A percentile compares a stretch with the other conserved stretches of the same genome.
phyloP scores from a whole-genome alignment of 2,329 filamentous ascomycete species.

The Aureobasidium sp. region DNA sequence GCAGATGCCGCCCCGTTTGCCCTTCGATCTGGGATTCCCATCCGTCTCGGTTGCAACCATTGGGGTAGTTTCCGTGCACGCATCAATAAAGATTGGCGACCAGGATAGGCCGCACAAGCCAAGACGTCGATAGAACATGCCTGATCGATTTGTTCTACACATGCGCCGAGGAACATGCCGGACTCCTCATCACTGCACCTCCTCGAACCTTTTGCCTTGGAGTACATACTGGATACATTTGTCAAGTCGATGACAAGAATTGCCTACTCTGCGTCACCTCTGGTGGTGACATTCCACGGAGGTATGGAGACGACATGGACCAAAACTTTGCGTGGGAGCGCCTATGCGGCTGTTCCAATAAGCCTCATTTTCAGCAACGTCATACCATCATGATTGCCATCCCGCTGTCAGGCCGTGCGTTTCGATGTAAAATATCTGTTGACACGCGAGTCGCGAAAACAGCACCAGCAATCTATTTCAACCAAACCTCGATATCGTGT shows the following conservation, averaged over 20 bases:
- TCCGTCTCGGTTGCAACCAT: slow-evolving; percentile 10
- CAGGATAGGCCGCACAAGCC: background rate
- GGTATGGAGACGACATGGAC: background rate
- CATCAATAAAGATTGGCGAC: background rate
- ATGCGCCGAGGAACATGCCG: background rate
- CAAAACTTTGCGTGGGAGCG: background rate
- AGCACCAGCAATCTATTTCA: background rate
- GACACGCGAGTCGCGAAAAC: background rate
- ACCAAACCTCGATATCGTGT: background rate
- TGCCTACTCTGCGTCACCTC: background rate
- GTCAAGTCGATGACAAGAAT: background rate
- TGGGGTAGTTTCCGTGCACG: slow-evolving; percentile 1
- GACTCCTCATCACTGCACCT: too few species aligned
- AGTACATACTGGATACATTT: background rate
- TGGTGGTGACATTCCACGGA: background rate
- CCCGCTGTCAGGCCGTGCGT: slow-evolving; percentile 1
- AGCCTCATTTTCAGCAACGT: background rate
- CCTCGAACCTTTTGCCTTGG: background rate
- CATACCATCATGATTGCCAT: background rate
- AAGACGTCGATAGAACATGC: background rate
- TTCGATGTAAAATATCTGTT: background rate
- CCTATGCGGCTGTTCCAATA: background rate
- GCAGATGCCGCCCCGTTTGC: slow-evolving; percentile 1
- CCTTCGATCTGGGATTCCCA: background rate
- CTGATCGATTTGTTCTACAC: background rate